These are phyloP conservation scores for Anastatica hierochuntica DNA, from an alignment of 345 rosid genomes.

Conservation along the genomic window DNA sequence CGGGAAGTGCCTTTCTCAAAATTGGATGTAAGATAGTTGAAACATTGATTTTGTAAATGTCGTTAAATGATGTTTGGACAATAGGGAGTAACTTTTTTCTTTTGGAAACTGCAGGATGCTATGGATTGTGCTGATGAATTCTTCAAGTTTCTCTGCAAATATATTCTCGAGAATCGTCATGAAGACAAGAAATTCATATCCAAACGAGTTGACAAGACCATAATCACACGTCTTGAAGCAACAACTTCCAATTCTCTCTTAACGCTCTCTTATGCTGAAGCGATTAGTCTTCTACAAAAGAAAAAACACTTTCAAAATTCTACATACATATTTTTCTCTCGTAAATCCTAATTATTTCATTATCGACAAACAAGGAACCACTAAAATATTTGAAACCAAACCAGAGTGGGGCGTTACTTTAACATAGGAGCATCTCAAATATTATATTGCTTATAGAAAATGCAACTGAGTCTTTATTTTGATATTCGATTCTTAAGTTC, in stretches of 20 bases:
- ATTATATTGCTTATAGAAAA: not conserved
- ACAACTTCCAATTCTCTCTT: slow-evolving; percentile 32
- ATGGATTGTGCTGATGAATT: slow-evolving; percentile 68
- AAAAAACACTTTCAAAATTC: slow-evolving; percentile 23
- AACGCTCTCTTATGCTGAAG: slow-evolving; percentile 56
- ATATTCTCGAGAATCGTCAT: slow-evolving; percentile 49
- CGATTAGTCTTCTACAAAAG: slow-evolving; percentile 45
- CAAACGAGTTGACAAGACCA: slow-evolving; percentile 47
- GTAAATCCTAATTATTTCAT: not conserved
- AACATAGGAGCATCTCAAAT: slow-evolving; percentile 76
- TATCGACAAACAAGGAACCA: slow-evolving; percentile 33
- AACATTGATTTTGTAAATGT: not conserved
- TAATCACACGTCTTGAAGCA: slow-evolving; percentile 44
- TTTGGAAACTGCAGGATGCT: slow-evolving; percentile 49
- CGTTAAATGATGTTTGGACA: not conserved
- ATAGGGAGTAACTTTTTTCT: not conserved
- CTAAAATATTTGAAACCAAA: slow-evolving; percentile 41
- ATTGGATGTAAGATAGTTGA: slow-evolving; percentile 44
- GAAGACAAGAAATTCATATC: slow-evolving; percentile 56
- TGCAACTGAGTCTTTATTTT: not conserved
- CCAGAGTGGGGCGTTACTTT: slow-evolving; percentile 55
- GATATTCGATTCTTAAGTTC: too few species aligned
- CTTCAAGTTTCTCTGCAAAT: slow-evolving; percentile 64
- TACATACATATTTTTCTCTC: not conserved
- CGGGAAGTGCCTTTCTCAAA: slow-evolving; percentile 74